phyloP scores from a whole-genome alignment of 169 alveolate genomes.

The Cryptosporidium ubiquitum region DNA sequence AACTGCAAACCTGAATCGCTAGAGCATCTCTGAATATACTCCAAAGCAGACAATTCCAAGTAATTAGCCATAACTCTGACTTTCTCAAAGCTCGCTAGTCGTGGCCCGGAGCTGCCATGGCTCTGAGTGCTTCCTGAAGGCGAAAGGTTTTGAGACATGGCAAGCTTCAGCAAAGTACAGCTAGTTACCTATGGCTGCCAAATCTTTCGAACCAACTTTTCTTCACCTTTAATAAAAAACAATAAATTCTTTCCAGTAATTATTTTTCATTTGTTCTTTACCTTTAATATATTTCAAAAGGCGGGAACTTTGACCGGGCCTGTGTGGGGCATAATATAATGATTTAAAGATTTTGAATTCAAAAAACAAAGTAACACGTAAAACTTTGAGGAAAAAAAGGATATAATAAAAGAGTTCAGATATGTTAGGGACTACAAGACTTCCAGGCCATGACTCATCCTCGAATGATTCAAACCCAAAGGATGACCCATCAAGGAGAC shows the following conservation, averaged over 20 bases:
- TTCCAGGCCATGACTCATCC: not conserved
- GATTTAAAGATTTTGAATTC: conserved; percentile 36
- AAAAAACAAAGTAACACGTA: not conserved
- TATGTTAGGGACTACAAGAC: conserved; percentile 21
- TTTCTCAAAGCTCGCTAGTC: conserved; percentile 19
- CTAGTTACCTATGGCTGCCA: not conserved
- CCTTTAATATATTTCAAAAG: not conserved
- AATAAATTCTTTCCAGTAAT: not conserved
- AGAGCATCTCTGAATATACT: conserved; percentile 31
- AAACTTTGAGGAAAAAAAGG: not conserved
- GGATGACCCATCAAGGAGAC: not conserved
- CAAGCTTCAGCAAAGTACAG: not conserved
- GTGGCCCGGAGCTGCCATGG: not conserved
- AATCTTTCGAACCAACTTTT: not conserved
- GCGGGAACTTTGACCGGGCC: conserved; percentile 28
- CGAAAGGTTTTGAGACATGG: conserved; percentile 2
- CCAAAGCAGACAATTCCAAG: conserved; percentile 41
- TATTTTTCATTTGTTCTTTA: not conserved
- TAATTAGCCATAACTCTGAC: conserved; percentile 63
- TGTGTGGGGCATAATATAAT: conserved; percentile 8
- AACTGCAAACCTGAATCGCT: not conserved
- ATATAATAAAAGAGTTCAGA: not conserved
- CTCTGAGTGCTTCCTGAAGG: not conserved
- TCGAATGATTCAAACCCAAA: not conserved
- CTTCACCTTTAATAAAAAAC: not conserved